Evolutionary conservation across 768 basidiomycete genomes (phyloP).

Genomic region (Coprinellus micaceus): DNA sequence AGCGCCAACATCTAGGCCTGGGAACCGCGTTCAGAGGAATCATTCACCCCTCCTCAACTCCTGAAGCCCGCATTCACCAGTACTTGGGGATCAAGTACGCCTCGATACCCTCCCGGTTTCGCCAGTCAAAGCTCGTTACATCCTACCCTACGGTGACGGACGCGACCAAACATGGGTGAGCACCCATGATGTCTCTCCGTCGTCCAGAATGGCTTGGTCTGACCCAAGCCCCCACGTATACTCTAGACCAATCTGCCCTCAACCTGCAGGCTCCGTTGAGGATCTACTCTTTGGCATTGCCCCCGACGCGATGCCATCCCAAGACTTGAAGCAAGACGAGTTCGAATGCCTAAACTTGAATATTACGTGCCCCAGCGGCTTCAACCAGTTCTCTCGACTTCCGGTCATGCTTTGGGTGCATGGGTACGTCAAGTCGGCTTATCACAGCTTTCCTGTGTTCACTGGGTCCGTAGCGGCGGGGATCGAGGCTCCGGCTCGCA

Average conservation of each 20-base stretch:
- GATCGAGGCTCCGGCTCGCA: conserved; percentile 70
- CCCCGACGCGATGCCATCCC: conserved; percentile 48
- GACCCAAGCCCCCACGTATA: too few species aligned
- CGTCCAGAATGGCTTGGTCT: too few species aligned
- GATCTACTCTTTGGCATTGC: conserved; percentile 60
- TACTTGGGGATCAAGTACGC: conserved; percentile 80
- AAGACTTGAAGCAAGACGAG: conserved; percentile 61
- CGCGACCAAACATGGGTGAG: conserved; percentile 66
- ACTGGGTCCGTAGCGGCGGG: conserved; percentile 48
- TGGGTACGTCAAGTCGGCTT: conserved; percentile 47
- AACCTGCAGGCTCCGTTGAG: conserved; percentile 46
- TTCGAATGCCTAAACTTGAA: conserved; percentile 80
- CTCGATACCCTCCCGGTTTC: conserved; percentile 67
- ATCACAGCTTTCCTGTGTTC: conserved; percentile 5
- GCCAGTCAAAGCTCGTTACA: conserved; percentile 62
- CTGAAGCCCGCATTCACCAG: conserved; percentile 57
- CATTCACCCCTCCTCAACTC: conserved; percentile 56
- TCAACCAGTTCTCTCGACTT: conserved; percentile 46
- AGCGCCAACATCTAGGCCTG: conserved; percentile 51
- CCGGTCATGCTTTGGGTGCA: conserved; percentile 89
- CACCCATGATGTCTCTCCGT: too few species aligned
- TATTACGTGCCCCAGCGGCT: conserved; percentile 68
- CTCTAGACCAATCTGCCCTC: conserved; percentile 72
- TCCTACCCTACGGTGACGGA: conserved; percentile 57
- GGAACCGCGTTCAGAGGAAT: conserved; percentile 65